Evolutionary conservation across 2,329 filamentous ascomycete genomes (phyloP).

Genomic region (Mariannaea elegans): DNA sequence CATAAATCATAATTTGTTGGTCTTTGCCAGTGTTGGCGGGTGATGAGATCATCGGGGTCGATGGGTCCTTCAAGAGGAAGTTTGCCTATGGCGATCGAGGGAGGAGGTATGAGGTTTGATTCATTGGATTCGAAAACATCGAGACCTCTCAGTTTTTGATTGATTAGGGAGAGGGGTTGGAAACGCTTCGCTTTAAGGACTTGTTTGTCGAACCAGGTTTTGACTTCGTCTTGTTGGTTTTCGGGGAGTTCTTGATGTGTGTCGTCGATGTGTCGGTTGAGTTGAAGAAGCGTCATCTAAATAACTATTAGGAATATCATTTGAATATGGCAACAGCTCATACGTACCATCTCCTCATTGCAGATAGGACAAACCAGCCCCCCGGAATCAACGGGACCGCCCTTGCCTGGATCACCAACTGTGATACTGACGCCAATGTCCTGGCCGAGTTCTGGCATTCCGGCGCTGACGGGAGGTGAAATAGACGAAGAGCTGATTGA

Average conservation of each 20-base stretch:
- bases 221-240: slow-evolving; percentile 90
- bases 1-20: slow-evolving; percentile 79
- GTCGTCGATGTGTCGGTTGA: slow-evolving; percentile 89
- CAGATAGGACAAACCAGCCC: slow-evolving; percentile 96
- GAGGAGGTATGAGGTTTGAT: slow-evolving; percentile 53
- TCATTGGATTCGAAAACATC: slow-evolving; percentile 96
- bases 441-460: slow-evolving; percentile 75
- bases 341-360: slow-evolving; percentile 90
- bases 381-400: slow-evolving; percentile 59
- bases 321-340: not conserved
- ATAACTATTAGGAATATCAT: not conserved
- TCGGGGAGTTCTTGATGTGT: slow-evolving; percentile 89
- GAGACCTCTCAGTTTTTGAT: slow-evolving; percentile 91
- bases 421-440: slow-evolving; percentile 86
- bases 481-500: slow-evolving; percentile 77
- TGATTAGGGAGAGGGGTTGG: slow-evolving; percentile 88
- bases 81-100: slow-evolving; percentile 50
- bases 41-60: slow-evolving; percentile 92
- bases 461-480: slow-evolving; percentile 68
- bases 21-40: slow-evolving; percentile 87
- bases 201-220: slow-evolving; percentile 96
- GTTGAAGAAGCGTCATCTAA: slow-evolving; percentile 87
- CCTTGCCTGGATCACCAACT: slow-evolving; percentile 63
- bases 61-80: slow-evolving; percentile 53
- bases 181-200: slow-evolving; percentile 93